A percentile compares a stretch with the other conserved stretches of the same genome.
These are phyloP conservation scores for Dendrobium nobile DNA, from an alignment of 106 monocot genomes.

Conservation along the genomic window DNA sequence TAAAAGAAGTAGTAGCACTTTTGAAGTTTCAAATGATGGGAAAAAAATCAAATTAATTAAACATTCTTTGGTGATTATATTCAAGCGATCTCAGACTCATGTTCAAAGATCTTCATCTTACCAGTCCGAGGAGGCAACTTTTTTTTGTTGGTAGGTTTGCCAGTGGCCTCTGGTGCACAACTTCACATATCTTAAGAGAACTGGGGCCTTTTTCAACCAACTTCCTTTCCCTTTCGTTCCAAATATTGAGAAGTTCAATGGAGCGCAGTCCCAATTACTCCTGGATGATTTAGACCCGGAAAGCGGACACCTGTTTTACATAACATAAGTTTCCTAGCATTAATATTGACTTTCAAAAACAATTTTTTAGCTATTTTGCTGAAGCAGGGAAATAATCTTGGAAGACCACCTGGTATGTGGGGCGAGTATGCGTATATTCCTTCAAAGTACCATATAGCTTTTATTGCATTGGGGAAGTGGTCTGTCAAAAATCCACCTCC, in stretches of 20 bases:
- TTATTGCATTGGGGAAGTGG: constrained; percentile 76
- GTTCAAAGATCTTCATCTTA: constrained; percentile 6
- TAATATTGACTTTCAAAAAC: not conserved
- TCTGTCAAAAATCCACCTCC: constrained; percentile 94
- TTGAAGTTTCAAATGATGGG: too few species aligned
- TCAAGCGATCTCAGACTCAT: not conserved
- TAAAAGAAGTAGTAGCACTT: too few species aligned
- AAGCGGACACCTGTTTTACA: constrained; percentile 58
- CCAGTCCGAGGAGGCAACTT: constrained; percentile 73
- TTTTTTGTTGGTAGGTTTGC: constrained; percentile 56
- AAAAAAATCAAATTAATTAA: too few species aligned
- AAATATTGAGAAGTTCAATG: constrained; percentile 65
- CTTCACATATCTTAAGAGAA: constrained; percentile 55
- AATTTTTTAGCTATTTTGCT: not conserved
- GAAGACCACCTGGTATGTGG: constrained; percentile 59
- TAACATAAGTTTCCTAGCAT: not conserved
- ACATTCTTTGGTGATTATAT: too few species aligned
- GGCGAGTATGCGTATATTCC: constrained; percentile 88
- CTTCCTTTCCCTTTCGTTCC: constrained; percentile 79
- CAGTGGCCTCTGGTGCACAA: constrained; percentile 71
- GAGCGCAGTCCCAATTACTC: constrained; percentile 83
- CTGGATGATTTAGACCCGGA: constrained; percentile 79
- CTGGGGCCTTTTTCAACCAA: constrained; percentile 33
- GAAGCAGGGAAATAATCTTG: not conserved
- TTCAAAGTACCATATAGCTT: constrained; percentile 96